These are phyloP conservation scores for Scutellaria baicalensis DNA, from an alignment of 257 asterid species.

Conservation along the genomic window DNA sequence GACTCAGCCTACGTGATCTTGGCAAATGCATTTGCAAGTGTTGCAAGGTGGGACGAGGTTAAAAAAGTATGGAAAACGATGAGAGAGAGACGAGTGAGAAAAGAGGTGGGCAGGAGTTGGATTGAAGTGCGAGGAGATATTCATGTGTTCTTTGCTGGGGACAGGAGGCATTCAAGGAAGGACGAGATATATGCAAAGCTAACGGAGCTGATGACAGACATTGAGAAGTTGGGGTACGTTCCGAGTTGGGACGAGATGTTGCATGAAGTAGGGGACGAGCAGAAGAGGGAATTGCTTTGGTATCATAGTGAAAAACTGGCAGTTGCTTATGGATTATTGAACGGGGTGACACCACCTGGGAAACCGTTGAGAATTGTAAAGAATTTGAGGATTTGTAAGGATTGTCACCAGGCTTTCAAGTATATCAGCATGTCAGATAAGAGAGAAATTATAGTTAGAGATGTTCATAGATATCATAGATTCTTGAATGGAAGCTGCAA, in stretches of 20 bases:
- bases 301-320: conserved; percentile 73
- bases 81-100: conserved; percentile 52
- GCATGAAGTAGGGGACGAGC: conserved; percentile 42
- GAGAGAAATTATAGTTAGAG: conserved; percentile 71
- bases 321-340: conserved; percentile 58
- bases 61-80: conserved; percentile 52
- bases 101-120: conserved; percentile 78
- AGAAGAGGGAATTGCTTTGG: conserved; percentile 48
- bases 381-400: conserved; percentile 67
- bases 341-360: conserved; percentile 53
- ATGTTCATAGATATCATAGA: conserved; percentile 59
- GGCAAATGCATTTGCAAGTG: conserved; percentile 49
- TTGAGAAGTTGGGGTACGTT: conserved; percentile 60
- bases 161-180: conserved; percentile 40
- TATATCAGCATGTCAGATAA: conserved; percentile 38
- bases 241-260: conserved; percentile 39
- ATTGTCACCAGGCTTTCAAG: conserved; percentile 67
- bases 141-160: conserved; percentile 68
- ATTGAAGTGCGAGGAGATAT: conserved; percentile 48
- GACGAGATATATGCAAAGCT: conserved; percentile 58
- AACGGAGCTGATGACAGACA: conserved; percentile 37
- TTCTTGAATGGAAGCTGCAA: conserved; percentile 61
- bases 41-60: conserved; percentile 57
- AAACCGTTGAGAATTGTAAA: conserved; percentile 62
- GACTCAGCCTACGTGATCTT: conserved; percentile 76